Base-by-base conservation (phyloP, 495 filamentous ascomycete genomes). In the Lasiosphaeria ovina region DNA sequence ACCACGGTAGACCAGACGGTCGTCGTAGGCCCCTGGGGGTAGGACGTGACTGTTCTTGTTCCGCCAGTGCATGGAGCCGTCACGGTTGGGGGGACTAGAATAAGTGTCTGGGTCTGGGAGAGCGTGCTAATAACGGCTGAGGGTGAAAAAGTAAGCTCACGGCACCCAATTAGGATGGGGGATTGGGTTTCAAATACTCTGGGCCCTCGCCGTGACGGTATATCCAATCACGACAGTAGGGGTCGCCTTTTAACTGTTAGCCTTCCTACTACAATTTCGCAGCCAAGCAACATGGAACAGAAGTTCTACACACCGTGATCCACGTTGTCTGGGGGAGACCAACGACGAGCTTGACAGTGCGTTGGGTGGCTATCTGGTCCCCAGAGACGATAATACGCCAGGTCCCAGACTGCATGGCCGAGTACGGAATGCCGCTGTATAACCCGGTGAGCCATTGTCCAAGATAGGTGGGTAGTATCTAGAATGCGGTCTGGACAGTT, bases 361-460 rank as follows among this genome's bases (percentile, higher is more conserved):
- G 72, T 60, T 78, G 76, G 48, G 73, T 67, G 7, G 72, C 70
- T 38, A 78, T 69, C 54, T 72, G 71, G 34, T 61, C 47, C 12
- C 76, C 76, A 12, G 70, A 60, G 33, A 78, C 62, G 17, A 76
- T 67, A 44, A 78, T 78, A 63, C 63, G 77, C 68, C 75, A 78
- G 51, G 62, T 54, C 9, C 76, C 76, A 0, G 76, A 75, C 35
- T 54, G 53, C 73, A 78, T 78, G 17, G 66, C 65, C 12, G 76
- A 77, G 62, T 67, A 77, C 8, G 68, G 70, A 32, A 78, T 75
- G 32, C 68, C 70, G 51, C 75, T 76, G 48, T 6, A 35, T 3
- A 2, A 38, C 32, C 24, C 32, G n/a, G 40, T 44, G 11, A 11
- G 31, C 44, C 34, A 58, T 11, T 36, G 32, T 1, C 34, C 42